Conservation (phyloP, 306 rosid genomes). For the Rosa lucieae region DNA sequence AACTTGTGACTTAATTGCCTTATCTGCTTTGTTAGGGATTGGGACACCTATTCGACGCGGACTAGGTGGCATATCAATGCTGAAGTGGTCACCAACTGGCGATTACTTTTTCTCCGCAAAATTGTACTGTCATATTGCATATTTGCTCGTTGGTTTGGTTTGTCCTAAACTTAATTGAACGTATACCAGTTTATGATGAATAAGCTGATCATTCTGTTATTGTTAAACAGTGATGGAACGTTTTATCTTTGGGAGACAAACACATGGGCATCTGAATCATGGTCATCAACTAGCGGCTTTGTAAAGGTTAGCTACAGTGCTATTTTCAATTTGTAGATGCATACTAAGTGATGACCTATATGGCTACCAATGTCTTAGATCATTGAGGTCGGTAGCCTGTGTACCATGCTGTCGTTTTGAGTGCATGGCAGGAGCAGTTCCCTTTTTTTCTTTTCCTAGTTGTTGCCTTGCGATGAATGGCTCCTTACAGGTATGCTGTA, state of each 20-base stretch:
- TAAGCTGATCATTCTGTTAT: slow-evolving; percentile 25
- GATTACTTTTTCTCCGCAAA: slow-evolving; percentile 94
- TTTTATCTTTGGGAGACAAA: slow-evolving; percentile 99
- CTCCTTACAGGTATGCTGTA: not conserved
- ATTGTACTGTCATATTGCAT: slow-evolving; percentile 47
- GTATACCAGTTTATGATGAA: slow-evolving; percentile 15
- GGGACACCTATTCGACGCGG: slow-evolving; percentile 96
- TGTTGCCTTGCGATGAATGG: not conserved
- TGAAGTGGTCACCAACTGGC: slow-evolving; percentile 97
- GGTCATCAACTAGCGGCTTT: slow-evolving; percentile 91
- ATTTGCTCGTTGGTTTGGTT: slow-evolving; percentile 5
- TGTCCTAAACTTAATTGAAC: slow-evolving; percentile 14
- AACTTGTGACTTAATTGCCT: slow-evolving; percentile 17
- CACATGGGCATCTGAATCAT: slow-evolving; percentile 91
- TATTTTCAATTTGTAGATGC: not conserved
- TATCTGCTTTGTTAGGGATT: slow-evolving; percentile 45
- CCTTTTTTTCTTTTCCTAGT: not conserved
- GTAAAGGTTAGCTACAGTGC: slow-evolving; percentile 52
- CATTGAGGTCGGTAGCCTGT: not conserved
- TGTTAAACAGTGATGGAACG: slow-evolving; percentile 70
- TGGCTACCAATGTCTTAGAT: not conserved
- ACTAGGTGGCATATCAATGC: slow-evolving; percentile 78
- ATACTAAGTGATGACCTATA: not conserved
- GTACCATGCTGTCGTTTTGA: not conserved
- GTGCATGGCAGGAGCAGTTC: not conserved